A percentile compares a stretch with the other conserved stretches of the same genome.
phyloP scores from a whole-genome alignment of 305 asterid species.

The Solanum hybrid region DNA sequence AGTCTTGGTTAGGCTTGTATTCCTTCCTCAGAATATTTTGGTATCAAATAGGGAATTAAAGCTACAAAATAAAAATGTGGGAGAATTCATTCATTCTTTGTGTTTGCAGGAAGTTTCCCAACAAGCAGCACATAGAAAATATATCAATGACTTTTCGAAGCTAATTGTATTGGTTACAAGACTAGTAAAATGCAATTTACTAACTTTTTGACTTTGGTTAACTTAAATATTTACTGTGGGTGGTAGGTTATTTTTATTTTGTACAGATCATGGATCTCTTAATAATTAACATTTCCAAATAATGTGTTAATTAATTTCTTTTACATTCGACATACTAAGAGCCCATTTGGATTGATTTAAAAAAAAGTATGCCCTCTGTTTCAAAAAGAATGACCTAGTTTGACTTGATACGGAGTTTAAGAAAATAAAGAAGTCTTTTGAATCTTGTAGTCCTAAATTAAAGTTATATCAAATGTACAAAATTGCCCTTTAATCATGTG shows the following conservation, averaged over 20 bases:
- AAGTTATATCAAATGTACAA: no score
- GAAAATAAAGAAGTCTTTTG: no score
- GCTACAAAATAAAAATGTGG: background rate
- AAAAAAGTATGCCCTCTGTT: no score
- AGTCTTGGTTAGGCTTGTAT: background rate
- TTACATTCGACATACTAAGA: background rate
- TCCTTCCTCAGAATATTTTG: background rate
- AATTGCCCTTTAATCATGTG: no score
- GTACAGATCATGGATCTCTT: no score
- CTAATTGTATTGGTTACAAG: background rate
- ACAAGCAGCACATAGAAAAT: background rate
- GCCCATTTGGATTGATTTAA: background rate
- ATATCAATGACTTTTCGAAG: conserved; percentile 10
- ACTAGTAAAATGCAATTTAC: background rate
- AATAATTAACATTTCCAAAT: background rate
- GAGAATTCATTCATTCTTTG: background rate
- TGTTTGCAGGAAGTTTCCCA: conserved; percentile 2
- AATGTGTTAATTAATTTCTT: background rate
- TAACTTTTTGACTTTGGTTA: background rate
- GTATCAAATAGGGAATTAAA: background rate
- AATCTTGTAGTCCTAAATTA: no score
- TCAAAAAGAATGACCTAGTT: no score
- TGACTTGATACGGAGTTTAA: no score
- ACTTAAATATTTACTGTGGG: background rate
- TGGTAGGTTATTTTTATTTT: background rate